Conservation (phyloP, 1,139 yeast genomes). For the Kurtzmaniella natalensis region DNA sequence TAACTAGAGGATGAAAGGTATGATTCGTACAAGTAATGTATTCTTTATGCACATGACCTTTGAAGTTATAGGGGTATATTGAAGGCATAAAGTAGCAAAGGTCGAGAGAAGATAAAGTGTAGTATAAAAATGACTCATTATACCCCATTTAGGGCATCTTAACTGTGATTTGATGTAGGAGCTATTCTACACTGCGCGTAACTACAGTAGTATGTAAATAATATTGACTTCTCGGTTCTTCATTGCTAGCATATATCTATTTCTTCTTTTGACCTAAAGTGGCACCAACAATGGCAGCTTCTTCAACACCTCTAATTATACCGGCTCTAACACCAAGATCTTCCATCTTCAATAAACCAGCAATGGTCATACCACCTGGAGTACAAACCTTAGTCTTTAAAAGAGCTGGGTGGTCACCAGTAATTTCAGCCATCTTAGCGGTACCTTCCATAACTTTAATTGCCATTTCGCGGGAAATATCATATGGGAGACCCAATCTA, state of each 20-base stretch:
- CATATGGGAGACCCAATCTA: slow-evolving; percentile 88
- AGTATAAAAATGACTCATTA: no score
- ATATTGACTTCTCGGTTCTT: no score
- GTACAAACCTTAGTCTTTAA: slow-evolving; percentile 89
- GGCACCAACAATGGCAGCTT: slow-evolving; percentile 82
- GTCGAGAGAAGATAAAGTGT: no score
- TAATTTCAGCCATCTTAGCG: slow-evolving; percentile 81
- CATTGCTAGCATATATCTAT: neutral
- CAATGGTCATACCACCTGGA: slow-evolving; percentile 98
- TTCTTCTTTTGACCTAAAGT: slow-evolving; percentile 64
- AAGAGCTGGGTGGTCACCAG: slow-evolving; percentile 91
- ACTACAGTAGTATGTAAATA: no score
- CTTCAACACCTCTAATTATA: slow-evolving; percentile 84
- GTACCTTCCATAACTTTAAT: slow-evolving; percentile 95
- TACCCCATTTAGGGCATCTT: no score
- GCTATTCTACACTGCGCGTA: no score
- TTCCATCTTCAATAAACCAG: slow-evolving; percentile 90
- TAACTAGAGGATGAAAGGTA: no score
- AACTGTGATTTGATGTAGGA: no score
- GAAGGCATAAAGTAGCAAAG: no score
- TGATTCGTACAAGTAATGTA: no score
- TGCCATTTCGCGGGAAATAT: slow-evolving; percentile 83
- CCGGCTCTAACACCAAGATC: slow-evolving; percentile 86
- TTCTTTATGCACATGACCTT: no score
- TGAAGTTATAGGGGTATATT: no score